Percentiles rank a stretch among this genome's conserved stretches.
Evolutionary conservation across 352 stramenopile species (phyloP).

Genomic region (Salisapilia sapeloensis): DNA sequence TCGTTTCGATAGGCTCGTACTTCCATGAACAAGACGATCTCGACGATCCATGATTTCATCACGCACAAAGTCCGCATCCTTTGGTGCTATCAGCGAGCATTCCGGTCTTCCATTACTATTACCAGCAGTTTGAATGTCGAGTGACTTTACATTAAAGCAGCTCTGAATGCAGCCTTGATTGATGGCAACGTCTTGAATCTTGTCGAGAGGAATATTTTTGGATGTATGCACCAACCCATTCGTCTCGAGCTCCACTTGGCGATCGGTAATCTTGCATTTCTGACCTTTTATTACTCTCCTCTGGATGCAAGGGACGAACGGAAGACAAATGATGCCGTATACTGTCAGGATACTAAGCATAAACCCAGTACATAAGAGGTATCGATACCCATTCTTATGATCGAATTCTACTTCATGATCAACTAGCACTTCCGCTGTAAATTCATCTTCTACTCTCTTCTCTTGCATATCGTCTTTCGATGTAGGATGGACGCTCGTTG

Average conservation of each 20-base stretch:
- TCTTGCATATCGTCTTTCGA: too few relatives aligned
- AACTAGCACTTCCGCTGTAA: too few relatives aligned
- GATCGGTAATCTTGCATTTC: slow-evolving; percentile 17
- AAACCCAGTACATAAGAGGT: slow-evolving; percentile 3
- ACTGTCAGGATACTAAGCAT: slow-evolving; percentile 2
- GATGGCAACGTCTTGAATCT: slow-evolving; percentile 30
- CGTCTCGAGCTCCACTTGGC: slow-evolving; percentile 15
- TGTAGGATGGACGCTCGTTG: too few relatives aligned
- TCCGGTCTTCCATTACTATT: slow-evolving; percentile 7
- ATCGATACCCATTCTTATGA: slow-evolving; percentile 5
- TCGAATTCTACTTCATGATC: slow-evolving; percentile 9
- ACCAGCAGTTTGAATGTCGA: slow-evolving; percentile 24
- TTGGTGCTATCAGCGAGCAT: slow-evolving; percentile 11
- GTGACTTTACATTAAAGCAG: slow-evolving; percentile 11
- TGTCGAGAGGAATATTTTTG: slow-evolving; percentile 22
- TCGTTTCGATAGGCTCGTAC: too few relatives aligned
- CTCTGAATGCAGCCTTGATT: slow-evolving; percentile 15
- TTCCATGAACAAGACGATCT: slow-evolving; percentile 15
- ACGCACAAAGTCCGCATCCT: slow-evolving; percentile 14
- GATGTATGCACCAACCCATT: slow-evolving; percentile 19
- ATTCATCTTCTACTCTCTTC: too few relatives aligned
- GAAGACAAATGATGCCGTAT: slow-evolving; percentile 2
- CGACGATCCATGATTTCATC: slow-evolving; percentile 22
- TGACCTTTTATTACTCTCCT: slow-evolving; percentile 15
- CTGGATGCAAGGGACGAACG: slow-evolving; percentile 2